phyloP scores from a whole-genome alignment of 2,329 filamentous ascomycete genomes.

The Neoscytalidium dimidiatum region DNA sequence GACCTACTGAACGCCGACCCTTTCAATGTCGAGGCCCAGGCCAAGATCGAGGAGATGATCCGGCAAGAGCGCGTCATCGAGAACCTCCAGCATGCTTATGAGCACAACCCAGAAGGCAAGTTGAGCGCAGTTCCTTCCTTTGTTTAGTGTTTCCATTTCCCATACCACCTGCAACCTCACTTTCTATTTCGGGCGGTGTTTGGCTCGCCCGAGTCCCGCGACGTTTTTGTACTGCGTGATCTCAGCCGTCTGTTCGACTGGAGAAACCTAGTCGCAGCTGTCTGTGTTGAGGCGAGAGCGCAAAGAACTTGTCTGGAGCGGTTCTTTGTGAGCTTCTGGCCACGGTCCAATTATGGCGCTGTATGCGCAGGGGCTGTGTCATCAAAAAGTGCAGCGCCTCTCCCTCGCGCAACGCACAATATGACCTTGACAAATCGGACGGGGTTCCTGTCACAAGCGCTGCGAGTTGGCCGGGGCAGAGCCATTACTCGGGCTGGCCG shows the following conservation, averaged over 20 bases:
- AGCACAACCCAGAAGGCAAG: conserved; percentile 94
- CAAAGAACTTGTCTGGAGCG: not conserved
- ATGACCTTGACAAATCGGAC: conserved; percentile 17
- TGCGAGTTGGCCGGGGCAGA: not conserved
- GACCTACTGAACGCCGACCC: conserved; percentile 87
- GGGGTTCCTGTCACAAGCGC: not conserved
- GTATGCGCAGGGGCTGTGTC: conserved; percentile 17
- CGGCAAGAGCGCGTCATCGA: conserved; percentile 91
- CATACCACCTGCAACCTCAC: not conserved
- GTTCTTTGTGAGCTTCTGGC: conserved; percentile 9
- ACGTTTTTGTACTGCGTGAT: conserved; percentile 14
- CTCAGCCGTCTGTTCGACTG: not conserved
- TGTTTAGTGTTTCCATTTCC: not conserved
- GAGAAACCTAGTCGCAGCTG: not conserved
- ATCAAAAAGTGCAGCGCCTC: conserved; percentile 1
- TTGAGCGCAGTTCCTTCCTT: conserved; percentile 22
- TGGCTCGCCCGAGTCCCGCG: not conserved
- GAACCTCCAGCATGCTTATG: conserved; percentile 94
- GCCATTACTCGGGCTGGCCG: conserved; percentile 2
- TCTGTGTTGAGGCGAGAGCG: not conserved
- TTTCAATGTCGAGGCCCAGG: conserved; percentile 89
- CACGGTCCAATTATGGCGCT: conserved; percentile 13
- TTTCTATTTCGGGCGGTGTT: not conserved
- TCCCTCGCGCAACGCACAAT: conserved; percentile 18
- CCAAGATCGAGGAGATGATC: conserved; percentile 95